Base-by-base conservation (phyloP, 1,284 basidiomycete species). In the Rhodotorula sp. region DNA sequence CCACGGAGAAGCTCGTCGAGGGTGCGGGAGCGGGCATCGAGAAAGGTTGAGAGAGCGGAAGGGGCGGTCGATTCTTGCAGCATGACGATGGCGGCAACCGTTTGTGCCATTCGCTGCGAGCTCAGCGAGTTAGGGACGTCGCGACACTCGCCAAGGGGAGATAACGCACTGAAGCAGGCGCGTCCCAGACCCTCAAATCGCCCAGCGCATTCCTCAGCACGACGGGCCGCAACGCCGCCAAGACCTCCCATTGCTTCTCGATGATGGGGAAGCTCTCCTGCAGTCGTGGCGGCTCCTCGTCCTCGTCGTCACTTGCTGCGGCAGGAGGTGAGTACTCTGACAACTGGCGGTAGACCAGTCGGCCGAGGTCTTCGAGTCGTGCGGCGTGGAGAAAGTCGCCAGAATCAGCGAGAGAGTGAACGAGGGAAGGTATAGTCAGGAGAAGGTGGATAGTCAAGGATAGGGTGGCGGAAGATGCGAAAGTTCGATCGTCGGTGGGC, bases 331-430 rank as follows among this genome's bases (percentile, higher is more conserved):
- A 66, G 47, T 39, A 68, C 24, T 39, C 47, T 17, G 64, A 53
- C 9, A 77, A 67, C 64, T 74, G 68, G n/a, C 65, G 68, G 63
- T 76, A 78, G 30, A 77, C 70, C 34, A 72, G 64, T 6, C 70
- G 63, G 6, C 75, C 74, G 36, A 78, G 64, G 24, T 65, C 69
- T 39, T 77, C 76, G 24, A 78, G 67, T 20, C 76, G 56, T 0
- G 77, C 77, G 19, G 77, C 77, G 5, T 62, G 53, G 32, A 78
- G 70, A 63, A 68, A 76, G 56, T 66, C 65, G n/a, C 67, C 51
- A 19, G 59, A 19, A 44, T 77, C 76, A 54, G 77, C 68, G n/a
- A 75, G 69, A 1, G 71, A 34, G 54, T 77, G 74, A 19, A 77
- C 71, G 55, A 74, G 67, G 1, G 76, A 76, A 2, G 76, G 70